Evolutionary conservation across 2,329 filamentous ascomycete genomes (phyloP).

Genomic region (Zymoseptoria tritici): DNA sequence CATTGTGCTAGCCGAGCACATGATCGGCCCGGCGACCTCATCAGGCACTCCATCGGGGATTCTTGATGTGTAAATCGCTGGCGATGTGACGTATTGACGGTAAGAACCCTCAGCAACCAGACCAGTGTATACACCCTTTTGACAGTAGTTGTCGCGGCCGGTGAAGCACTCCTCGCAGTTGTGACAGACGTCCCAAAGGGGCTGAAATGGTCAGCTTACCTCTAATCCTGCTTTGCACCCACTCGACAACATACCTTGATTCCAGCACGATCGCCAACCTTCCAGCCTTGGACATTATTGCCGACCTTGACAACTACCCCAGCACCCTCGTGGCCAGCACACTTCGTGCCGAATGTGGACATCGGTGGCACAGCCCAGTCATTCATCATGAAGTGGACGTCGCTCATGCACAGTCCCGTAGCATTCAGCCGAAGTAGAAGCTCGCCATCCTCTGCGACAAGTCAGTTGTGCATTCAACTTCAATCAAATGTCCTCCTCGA

Average conservation of each 20-base stretch:
- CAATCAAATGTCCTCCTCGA: background rate
- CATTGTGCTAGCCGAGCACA: constrained; percentile 53
- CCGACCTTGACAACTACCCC: constrained; percentile 53
- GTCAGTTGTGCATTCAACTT: background rate
- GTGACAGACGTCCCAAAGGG: constrained; percentile 46
- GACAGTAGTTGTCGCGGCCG: constrained; percentile 49
- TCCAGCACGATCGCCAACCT: constrained; percentile 48
- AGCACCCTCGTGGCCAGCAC: constrained; percentile 45
- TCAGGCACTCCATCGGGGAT: constrained; percentile 51
- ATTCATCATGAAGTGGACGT: constrained; percentile 54
- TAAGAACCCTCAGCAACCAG: constrained; percentile 43
- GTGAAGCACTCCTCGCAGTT: constrained; percentile 43
- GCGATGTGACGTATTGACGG: constrained; percentile 53
- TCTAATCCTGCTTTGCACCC: background rate
- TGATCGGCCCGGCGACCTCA: constrained; percentile 50
- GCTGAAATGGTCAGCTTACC: constrained; percentile 32
- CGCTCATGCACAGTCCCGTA: constrained; percentile 52
- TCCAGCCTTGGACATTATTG: constrained; percentile 45
- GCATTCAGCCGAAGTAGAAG: constrained; percentile 51
- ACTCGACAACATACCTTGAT: constrained; percentile 10
- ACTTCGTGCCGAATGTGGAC: constrained; percentile 31
- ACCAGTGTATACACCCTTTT: constrained; percentile 39
- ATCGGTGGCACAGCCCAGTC: constrained; percentile 46
- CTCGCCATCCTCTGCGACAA: constrained; percentile 35
- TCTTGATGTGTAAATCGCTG: constrained; percentile 46